These are phyloP conservation scores for Tylopilus balloui DNA, from an alignment of 768 basidiomycete species.

Conservation along the genomic window DNA sequence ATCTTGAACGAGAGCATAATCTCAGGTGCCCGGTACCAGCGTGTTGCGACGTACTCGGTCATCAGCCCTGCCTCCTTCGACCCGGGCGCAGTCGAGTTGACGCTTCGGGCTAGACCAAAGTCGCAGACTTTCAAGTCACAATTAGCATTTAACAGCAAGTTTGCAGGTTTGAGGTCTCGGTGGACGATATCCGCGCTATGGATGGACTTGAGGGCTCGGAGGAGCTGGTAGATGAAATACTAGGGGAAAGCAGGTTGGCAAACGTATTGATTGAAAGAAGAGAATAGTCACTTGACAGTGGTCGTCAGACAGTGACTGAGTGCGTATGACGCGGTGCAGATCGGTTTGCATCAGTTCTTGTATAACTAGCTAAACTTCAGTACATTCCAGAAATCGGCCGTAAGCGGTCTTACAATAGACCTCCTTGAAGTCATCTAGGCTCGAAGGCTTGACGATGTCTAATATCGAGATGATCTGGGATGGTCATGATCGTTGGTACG, in stretches of 20 bases:
- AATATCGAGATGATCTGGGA: slow-evolving; percentile 84
- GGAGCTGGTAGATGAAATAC: slow-evolving; percentile 82
- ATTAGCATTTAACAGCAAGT: slow-evolving; percentile 83
- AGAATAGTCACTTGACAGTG: slow-evolving; percentile 61
- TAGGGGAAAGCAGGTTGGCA: slow-evolving; percentile 28
- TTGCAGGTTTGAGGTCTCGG: slow-evolving; percentile 81
- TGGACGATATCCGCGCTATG: slow-evolving; percentile 83
- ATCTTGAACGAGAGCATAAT: slow-evolving; percentile 95
- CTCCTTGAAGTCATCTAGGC: slow-evolving; percentile 75
- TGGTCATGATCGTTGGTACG: slow-evolving; percentile 1
- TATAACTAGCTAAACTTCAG: slow-evolving; percentile 45
- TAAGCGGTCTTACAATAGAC: slow-evolving; percentile 61
- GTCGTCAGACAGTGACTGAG: slow-evolving; percentile 86
- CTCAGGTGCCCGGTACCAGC: slow-evolving; percentile 93
- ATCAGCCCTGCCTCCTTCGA: slow-evolving; percentile 65
- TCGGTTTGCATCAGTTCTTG: slow-evolving; percentile 91
- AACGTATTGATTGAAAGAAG: not conserved
- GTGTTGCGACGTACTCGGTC: slow-evolving; percentile 86
- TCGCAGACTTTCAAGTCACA: slow-evolving; percentile 89
- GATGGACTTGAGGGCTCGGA: slow-evolving; percentile 84
- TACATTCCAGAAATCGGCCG: not conserved
- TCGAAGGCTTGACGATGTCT: slow-evolving; percentile 81
- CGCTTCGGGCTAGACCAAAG: slow-evolving; percentile 75
- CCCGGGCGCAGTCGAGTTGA: slow-evolving; percentile 47
- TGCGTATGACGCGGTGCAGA: slow-evolving; percentile 86